Percentiles rank a stretch among this genome's conserved stretches.
phyloP scores from a whole-genome alignment of 768 basidiomycete genomes.

The Pilatotrama ljubarskyi region DNA sequence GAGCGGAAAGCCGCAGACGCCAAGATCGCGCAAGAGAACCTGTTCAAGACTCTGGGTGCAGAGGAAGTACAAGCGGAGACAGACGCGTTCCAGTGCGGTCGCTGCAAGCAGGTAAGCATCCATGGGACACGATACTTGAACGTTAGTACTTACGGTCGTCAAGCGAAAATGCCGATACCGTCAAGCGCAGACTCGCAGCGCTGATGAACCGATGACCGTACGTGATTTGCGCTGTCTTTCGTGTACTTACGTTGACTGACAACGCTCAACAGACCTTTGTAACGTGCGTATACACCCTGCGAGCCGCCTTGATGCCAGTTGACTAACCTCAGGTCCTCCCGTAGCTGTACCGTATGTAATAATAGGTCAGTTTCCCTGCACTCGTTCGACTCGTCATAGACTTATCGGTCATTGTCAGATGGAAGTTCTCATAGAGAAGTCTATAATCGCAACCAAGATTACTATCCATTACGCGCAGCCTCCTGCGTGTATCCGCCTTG shows the following conservation, averaged over 20 bases:
- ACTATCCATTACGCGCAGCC: no score
- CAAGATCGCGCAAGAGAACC: constrained; percentile 80
- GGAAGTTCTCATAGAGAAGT: constrained; percentile 59
- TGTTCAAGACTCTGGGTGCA: constrained; percentile 90
- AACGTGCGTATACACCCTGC: constrained; percentile 51
- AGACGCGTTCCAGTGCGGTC: constrained; percentile 93
- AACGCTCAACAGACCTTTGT: constrained; percentile 69
- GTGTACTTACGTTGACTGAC: background rate
- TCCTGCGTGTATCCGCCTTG: background rate
- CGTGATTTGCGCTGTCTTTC: constrained; percentile 31
- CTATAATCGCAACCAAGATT: constrained; percentile 4
- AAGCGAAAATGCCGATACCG: constrained; percentile 88
- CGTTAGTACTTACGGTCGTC: background rate
- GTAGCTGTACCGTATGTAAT: constrained; percentile 67
- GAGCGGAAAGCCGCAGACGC: constrained; percentile 83
- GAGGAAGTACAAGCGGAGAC: constrained; percentile 92
- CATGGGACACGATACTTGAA: background rate
- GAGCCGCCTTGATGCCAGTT: background rate
- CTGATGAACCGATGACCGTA: constrained; percentile 98
- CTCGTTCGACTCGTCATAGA: background rate
- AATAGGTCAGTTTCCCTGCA: constrained; percentile 42
- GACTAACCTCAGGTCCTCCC: background rate
- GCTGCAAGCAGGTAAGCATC: constrained; percentile 82
- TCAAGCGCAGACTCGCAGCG: constrained; percentile 95
- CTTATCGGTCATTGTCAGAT: constrained; percentile 34